Base-by-base conservation (phyloP, 305 asterid species). In the Fraxinus baroniana region DNA sequence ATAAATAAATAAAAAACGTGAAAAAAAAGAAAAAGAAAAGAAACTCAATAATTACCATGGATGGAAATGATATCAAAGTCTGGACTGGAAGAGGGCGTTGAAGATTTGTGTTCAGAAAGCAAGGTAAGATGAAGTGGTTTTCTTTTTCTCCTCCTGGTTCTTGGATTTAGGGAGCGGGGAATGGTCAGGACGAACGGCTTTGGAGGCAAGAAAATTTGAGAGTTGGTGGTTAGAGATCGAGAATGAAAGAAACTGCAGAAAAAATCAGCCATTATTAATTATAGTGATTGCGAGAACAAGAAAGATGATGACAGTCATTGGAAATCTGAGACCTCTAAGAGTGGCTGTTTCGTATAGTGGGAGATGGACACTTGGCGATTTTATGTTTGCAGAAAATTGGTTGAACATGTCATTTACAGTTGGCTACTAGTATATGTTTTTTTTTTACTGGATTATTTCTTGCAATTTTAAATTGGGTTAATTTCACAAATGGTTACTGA, bases 1-100 rank as follows among this genome's bases (percentile, higher is more conserved):
- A 46, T 39, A 39, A 39, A 9, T 39, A 24, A n/a, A 77, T 6
- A 1, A 39, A 3, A 26, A 62, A 28, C 10, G 9, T 17, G 32
- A 28, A 73, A 49, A 15, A 13, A 17, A 49, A 41, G 6, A 4
- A 1, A 0, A 1, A 37, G 7, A 49, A 15, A 49, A n/a, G 3
- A 49, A 49, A 18, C 6, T 35, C 24, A 35, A 5, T 7, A 62
- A 7, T 20, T 88, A 95, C 98, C 96, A 76, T 90, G 92, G 77
- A 89, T 89, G 28, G 95, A 87, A 86, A 94, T 79, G 74, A 94
- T 78, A 83, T 89, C 93, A 76, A 88, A 28, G 2, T 84, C 78
- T 74, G 85, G 64, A 64, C 39, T 7, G 37, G 90, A 80, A 44
- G 83, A 74, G 36, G 84, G 57, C 32, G 77, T 41, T 5, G 87